Evolutionary conservation across 345 rosid species (phyloP).

Genomic region (Theobroma cacao): DNA sequence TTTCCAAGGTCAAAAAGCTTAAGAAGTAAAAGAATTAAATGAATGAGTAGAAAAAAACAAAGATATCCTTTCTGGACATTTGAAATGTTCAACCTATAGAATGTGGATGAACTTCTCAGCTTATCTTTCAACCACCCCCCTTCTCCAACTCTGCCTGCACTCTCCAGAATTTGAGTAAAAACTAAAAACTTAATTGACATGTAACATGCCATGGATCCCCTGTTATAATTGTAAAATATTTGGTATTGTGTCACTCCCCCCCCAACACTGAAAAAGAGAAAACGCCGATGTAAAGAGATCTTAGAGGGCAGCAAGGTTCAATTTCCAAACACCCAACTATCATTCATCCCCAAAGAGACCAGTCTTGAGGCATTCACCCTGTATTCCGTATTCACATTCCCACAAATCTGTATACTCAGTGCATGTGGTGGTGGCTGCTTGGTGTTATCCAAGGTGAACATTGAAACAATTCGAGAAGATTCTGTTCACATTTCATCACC

Average conservation of each 20-base stretch:
- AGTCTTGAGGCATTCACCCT: background rate
- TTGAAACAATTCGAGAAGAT: background rate
- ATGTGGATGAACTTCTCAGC: background rate
- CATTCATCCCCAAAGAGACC: background rate
- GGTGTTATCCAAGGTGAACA: background rate
- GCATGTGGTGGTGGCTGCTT: background rate
- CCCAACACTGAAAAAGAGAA: background rate
- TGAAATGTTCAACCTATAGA: background rate
- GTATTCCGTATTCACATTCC: background rate
- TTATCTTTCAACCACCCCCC: background rate
- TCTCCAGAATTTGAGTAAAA: background rate
- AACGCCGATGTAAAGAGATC: background rate
- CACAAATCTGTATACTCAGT: too few relatives aligned
- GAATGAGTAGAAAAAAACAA: background rate
- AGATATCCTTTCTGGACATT: background rate
- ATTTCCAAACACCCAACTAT: background rate
- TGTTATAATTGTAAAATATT: background rate
- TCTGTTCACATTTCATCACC: conserved; percentile 16
- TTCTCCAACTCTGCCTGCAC: background rate
- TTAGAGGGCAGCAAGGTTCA: background rate
- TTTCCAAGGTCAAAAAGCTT: background rate
- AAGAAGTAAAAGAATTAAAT: background rate
- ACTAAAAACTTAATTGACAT: background rate
- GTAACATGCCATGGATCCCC: background rate
- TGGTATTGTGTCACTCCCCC: background rate